Evolutionary conservation across 1,139 yeast species (phyloP).

Genomic region (Yamadazyma siamensis): DNA sequence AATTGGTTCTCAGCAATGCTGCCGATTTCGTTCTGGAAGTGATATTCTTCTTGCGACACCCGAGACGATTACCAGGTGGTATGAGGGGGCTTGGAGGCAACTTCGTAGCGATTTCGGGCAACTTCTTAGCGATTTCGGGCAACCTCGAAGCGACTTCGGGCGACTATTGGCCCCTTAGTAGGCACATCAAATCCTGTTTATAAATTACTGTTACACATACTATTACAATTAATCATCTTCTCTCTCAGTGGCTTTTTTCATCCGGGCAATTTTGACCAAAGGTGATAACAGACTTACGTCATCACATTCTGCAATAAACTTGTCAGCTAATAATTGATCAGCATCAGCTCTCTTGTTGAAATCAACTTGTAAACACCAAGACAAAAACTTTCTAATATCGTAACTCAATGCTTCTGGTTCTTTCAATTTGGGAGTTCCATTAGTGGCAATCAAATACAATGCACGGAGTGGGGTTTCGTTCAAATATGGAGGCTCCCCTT

Average conservation of each 20-base stretch:
- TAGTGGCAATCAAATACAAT: conserved; percentile 86
- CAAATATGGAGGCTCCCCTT: conserved; percentile 97
- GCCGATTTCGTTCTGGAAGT: no score
- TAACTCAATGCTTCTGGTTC: conserved; percentile 80
- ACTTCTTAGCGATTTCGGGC: no score
- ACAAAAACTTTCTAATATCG: conserved; percentile 64
- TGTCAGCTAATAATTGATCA: conserved; percentile 65
- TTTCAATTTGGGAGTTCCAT: conserved; percentile 90
- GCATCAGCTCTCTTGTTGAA: conserved; percentile 84
- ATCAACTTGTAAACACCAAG: conserved; percentile 80
- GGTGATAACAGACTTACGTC: conserved; percentile 78
- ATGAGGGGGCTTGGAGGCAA: no score
- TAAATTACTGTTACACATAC: no score
- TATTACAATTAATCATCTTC: no score
- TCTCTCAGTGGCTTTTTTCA: conserved; percentile 50
- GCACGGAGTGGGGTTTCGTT: conserved; percentile 95
- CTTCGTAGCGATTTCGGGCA: no score
- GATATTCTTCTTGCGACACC: no score
- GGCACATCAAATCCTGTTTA: no score
- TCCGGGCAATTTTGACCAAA: conserved; percentile 79
- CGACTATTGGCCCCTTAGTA: no score
- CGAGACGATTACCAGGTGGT: no score
- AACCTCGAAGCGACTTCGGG: no score
- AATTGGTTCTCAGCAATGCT: no score
- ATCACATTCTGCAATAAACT: conserved; percentile 71